phyloP scores from a whole-genome alignment of 768 basidiomycete species.

The Amanita fuliginea region DNA sequence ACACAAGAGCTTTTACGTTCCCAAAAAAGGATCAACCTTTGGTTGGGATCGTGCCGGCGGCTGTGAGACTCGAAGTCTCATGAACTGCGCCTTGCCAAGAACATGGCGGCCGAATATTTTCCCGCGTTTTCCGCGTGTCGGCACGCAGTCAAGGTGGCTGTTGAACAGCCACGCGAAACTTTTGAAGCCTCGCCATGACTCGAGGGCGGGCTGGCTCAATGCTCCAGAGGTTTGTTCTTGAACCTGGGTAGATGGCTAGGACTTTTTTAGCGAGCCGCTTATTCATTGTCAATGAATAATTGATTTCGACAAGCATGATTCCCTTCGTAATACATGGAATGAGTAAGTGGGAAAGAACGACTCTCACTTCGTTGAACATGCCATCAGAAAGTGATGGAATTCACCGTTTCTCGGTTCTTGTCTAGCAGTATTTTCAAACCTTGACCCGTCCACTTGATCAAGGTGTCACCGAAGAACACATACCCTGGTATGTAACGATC shows the following conservation, averaged over 20 bases:
- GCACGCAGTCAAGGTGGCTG: not conserved
- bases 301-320: not conserved
- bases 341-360: too few species aligned
- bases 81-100: slow-evolving; percentile 1
- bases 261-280: not conserved
- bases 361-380: not conserved
- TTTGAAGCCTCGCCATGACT: not conserved
- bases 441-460: slow-evolving; percentile 21
- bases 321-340: too few species aligned
- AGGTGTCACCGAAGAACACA: slow-evolving; percentile 60
- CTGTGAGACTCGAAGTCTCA: too few species aligned
- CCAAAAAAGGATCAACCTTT: not conserved
- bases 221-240: not conserved
- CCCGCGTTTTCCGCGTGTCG: not conserved
- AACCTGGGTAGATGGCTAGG: not conserved
- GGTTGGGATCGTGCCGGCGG: too few species aligned
- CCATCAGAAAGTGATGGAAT: slow-evolving; percentile 28
- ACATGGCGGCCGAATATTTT: not conserved
- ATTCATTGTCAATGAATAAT: not conserved
- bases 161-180: not conserved
- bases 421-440: slow-evolving; percentile 47
- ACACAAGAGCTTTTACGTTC: not conserved
- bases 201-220: not conserved
- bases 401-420: slow-evolving; percentile 36
- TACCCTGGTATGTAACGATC: slow-evolving; percentile 94